Percentiles rank a stretch among this genome's conserved stretches.
Conservation (phyloP, 2,329 filamentous ascomycete genomes). For the Neophaeococcomyces aloes region DNA sequence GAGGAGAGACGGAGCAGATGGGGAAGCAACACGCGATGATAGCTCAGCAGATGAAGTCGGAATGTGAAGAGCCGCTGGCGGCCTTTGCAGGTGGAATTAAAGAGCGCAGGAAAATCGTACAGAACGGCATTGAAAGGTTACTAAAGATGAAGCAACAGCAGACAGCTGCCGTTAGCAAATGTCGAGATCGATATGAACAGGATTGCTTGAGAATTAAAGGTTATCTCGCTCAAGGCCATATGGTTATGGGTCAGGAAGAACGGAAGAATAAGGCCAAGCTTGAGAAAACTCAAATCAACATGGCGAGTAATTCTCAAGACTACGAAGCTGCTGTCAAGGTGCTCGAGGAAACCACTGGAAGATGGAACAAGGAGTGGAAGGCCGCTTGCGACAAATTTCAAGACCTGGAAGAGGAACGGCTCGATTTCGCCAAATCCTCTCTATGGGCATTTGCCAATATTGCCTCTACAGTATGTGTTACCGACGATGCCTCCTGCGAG, state of each 20-base stretch:
- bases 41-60: constrained; percentile 87
- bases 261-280: constrained; percentile 97
- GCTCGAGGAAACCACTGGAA: constrained; percentile 83
- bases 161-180: constrained; percentile 85
- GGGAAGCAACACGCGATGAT: constrained; percentile 86
- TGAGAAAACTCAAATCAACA: constrained; percentile 94
- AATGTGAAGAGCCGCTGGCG: constrained; percentile 83
- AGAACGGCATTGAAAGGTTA: constrained; percentile 85
- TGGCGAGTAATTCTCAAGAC: constrained; percentile 81
- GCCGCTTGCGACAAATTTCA: constrained; percentile 96
- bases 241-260: constrained; percentile 99
- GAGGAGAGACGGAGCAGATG: constrained; percentile 84
- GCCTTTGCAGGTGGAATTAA: constrained; percentile 94
- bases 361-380: constrained; percentile 99
- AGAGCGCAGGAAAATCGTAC: constrained; percentile 90
- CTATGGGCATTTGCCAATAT: constrained; percentile 98
- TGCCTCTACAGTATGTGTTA: constrained; percentile 92
- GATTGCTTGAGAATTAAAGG: constrained; percentile 98
- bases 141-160: constrained; percentile 89
- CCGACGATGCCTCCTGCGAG: constrained; percentile 91
- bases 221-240: constrained; percentile 94
- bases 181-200: constrained; percentile 89
- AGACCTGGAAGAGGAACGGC: constrained; percentile 89
- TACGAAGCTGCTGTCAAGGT: constrained; percentile 90
- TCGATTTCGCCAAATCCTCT: constrained; percentile 96